Conservation (phyloP, 495 filamentous ascomycete genomes). For the Hyaloscypha bicolor region DNA sequence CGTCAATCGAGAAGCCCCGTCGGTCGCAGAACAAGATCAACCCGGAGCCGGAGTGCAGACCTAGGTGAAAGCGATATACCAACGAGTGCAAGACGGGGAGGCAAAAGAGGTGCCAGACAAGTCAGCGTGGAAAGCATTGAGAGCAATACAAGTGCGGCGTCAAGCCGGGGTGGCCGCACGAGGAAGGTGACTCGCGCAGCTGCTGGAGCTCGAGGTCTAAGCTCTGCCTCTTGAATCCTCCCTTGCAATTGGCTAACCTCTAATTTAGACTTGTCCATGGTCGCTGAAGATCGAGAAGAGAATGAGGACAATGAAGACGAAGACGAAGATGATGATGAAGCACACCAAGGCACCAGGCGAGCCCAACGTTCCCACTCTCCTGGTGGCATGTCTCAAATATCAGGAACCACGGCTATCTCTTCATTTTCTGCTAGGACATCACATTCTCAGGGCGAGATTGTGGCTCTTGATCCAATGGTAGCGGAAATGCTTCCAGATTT, state of each 20-base stretch:
- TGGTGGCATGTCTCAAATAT: constrained; percentile 41
- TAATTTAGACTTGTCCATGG: constrained; percentile 38
- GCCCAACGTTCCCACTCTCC: constrained; percentile 32
- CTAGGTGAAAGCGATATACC: constrained; percentile 30
- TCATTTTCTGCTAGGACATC: constrained; percentile 25
- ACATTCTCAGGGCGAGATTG: constrained; percentile 37
- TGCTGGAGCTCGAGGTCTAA: constrained; percentile 8
- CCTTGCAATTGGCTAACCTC: constrained; percentile 11
- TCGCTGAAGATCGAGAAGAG: constrained; percentile 35
- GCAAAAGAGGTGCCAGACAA: constrained; percentile 35
- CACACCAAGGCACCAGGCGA: neutral
- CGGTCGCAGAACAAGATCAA: constrained; percentile 29
- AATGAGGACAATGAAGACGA: constrained; percentile 11
- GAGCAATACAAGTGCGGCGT: constrained; percentile 19
- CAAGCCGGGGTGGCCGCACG: constrained; percentile 14
- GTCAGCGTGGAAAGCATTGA: constrained; percentile 36
- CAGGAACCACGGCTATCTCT: constrained; percentile 45
- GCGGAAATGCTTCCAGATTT: constrained; percentile 39
- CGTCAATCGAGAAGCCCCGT: constrained; percentile 26
- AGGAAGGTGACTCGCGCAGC: constrained; percentile 16
- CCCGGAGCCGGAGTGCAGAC: constrained; percentile 46
- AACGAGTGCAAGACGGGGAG: constrained; percentile 9
- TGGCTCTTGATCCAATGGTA: constrained; percentile 35
- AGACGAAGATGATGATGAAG: constrained; percentile 10
- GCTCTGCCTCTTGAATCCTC: constrained; percentile 1